A percentile compares a stretch with the other conserved stretches of the same genome.
These are phyloP conservation scores for Dactylis glomerata DNA, from an alignment of 176 grass and related monocot genomes.

Conservation along the genomic window DNA sequence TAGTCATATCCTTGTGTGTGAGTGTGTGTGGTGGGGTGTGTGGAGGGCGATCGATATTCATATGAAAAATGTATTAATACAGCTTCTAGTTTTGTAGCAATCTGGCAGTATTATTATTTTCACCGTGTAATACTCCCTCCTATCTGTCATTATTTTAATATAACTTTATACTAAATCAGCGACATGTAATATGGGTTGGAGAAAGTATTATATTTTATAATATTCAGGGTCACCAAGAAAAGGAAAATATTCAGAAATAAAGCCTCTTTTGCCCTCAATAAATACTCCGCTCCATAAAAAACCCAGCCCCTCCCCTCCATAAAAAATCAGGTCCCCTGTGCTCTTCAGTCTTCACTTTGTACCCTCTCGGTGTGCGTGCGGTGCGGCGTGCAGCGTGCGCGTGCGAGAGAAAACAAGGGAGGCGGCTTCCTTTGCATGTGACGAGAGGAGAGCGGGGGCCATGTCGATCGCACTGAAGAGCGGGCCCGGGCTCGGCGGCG, in stretches of 20 bases:
- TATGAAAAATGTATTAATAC: no score
- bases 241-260: not conserved
- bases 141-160: no score
- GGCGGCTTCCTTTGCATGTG: constrained; percentile 42
- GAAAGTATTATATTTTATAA: no score
- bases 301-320: not conserved
- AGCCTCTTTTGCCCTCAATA: not conserved
- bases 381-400: constrained; percentile 19
- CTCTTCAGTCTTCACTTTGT: not conserved
- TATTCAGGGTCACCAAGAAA: not conserved
- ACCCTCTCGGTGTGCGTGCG: constrained; percentile 16
- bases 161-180: no score
- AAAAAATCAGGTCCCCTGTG: not conserved
- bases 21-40: no score
- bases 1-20: no score
- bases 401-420: constrained; percentile 30
- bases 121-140: no score
- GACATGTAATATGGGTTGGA: no score
- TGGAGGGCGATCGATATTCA: no score
- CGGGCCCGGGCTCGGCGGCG: constrained; percentile 28
- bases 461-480: constrained; percentile 78
- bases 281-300: no score
- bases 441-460: constrained; percentile 26
- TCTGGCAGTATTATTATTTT: no score
- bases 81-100: no score